Evolutionary conservation across 1,284 basidiomycete species (phyloP), one percentile per base, ranked within the genome.

Genomic region (Rugosomyces carneus): DNA sequence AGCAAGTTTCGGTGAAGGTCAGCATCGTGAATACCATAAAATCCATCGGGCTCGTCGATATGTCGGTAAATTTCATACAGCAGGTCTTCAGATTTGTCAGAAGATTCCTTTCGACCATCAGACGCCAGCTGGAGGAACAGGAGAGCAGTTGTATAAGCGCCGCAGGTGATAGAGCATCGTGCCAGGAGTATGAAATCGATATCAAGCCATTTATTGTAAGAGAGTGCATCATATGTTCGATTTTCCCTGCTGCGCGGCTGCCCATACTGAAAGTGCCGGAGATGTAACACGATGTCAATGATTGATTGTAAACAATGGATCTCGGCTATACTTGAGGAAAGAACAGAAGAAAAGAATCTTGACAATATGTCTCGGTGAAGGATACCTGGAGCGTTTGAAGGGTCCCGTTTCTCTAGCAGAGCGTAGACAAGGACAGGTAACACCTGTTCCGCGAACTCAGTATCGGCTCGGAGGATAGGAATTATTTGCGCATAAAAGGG

Each of bases 31-130:
- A 98, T 91, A 1, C 92, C 93, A 63, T 99, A 99, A 62, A 99
- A 99, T 0, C 95, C 93, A 57, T 99, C 95, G 0, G 94, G 94
- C 58, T 99, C 95, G 58, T 96, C 93, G 48, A 99, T 92, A 58
- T 92, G 89, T 51, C 81, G 84, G 61, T 97, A 99, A 42, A 98
- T 92, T 44, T 88, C 82, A 65, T 94, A 96, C 37, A 98, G 70
- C 26, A 93, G 74, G 36, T 78, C 67, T 61, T 88, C 84, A 2
- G 71, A 64, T 9, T 65, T 59, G 27, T 37, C 35, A 2, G 55
- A 36, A 41, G 59, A 52, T 21, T 65, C 59, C 8, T 61, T 54
- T 23, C 61, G 56, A 55, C 80, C 71, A 50, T 91, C 88, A 8
- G 71, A 67, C 0, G 80, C 81, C 13, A 96, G 73, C 58, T 98